Percentiles rank a stretch among this genome's conserved stretches.
phyloP scores from a whole-genome alignment of 441 rosid species.

The Cnidoscolus chayamansa region DNA sequence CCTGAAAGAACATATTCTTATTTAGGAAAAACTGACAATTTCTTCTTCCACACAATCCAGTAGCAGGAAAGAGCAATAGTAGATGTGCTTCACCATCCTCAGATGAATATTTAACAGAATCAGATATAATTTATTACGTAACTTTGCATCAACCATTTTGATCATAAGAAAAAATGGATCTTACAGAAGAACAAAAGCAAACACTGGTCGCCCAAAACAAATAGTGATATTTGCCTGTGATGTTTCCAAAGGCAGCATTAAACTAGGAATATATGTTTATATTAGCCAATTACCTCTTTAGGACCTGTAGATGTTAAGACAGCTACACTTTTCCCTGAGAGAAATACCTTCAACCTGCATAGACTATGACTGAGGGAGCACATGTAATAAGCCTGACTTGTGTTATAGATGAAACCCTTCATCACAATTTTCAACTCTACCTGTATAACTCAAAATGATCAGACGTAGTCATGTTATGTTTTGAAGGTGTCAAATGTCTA shows the following conservation, averaged over 20 bases:
- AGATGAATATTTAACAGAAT: not conserved
- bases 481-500: not conserved
- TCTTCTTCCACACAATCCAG: not conserved
- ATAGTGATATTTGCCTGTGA: not conserved
- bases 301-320: conserved; percentile 44
- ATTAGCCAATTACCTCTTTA: conserved; percentile 32
- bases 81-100: not conserved
- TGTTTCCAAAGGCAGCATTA: no score
- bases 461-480: conserved; percentile 6
- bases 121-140: not conserved
- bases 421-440: conserved; percentile 42
- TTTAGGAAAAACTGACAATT: not conserved
- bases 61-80: not conserved
- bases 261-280: not conserved
- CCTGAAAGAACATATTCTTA: conserved; percentile 33
- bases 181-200: not conserved
- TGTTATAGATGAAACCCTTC: conserved; percentile 38
- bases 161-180: not conserved
- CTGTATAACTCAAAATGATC: conserved; percentile 28
- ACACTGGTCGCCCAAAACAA: not conserved
- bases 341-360: conserved; percentile 36
- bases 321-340: conserved; percentile 30
- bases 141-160: not conserved
- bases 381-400: conserved; percentile 40
- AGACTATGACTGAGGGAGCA: conserved; percentile 30